A percentile compares a stretch with the other conserved stretches of the same genome.
Conservation (phyloP, 192 early-diverging fungal genomes). For the Paraglomus occultum region DNA sequence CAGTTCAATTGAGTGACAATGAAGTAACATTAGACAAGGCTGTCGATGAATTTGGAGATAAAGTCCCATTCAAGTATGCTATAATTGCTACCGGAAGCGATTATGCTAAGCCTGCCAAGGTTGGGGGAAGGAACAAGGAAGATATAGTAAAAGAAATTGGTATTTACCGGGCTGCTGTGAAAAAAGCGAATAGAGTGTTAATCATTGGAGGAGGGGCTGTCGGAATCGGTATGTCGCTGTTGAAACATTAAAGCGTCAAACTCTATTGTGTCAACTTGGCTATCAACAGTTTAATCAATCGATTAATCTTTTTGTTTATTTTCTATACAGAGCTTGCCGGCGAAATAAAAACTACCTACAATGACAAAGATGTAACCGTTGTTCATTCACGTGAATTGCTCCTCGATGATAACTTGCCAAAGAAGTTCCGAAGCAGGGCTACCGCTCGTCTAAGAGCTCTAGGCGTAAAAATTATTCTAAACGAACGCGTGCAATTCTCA, state of each 20-base stretch:
- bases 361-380: slow-evolving; percentile 44
- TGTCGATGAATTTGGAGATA: slow-evolving; percentile 22
- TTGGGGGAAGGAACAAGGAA: slow-evolving; percentile 37
- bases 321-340: slow-evolving; percentile 49
- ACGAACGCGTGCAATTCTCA: slow-evolving; percentile 24
- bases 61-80: slow-evolving; percentile 50
- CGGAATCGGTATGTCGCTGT: slow-evolving; percentile 46
- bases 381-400: slow-evolving; percentile 39
- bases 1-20: slow-evolving; percentile 39
- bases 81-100: slow-evolving; percentile 56
- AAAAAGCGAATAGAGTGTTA: slow-evolving; percentile 44
- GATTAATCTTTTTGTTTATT: neutral
- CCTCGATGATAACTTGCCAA: slow-evolving; percentile 34
- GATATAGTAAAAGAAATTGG: slow-evolving; percentile 37
- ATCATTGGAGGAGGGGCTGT: slow-evolving; percentile 63
- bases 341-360: slow-evolving; percentile 46
- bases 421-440: slow-evolving; percentile 15
- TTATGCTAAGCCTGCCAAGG: slow-evolving; percentile 44
- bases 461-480: slow-evolving; percentile 32
- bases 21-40: slow-evolving; percentile 39
- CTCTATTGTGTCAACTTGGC: too few species aligned
- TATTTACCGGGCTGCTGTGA: slow-evolving; percentile 38
- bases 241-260: too few species aligned
- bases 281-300: too few species aligned
- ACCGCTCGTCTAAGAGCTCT: slow-evolving; percentile 7